Base-by-base conservation (phyloP, 1,284 basidiomycete genomes). In the Cutaneotrichosporon mucoides region DNA sequence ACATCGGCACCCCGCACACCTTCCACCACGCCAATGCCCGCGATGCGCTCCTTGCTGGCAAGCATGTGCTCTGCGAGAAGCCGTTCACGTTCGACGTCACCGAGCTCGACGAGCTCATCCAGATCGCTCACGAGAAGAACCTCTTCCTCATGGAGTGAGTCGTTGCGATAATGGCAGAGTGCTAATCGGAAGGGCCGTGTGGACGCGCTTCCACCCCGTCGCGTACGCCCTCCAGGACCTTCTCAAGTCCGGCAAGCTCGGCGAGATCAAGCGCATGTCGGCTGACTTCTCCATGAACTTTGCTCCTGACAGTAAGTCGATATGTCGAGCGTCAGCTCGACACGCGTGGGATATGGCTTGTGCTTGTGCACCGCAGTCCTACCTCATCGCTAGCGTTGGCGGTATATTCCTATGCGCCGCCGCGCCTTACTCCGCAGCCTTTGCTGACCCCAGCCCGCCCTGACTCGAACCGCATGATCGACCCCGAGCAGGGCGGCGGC, bases 41-140 rank as follows among this genome's bases (percentile, higher is more conserved):
- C 64, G 86, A 85, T 53, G 88, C 88, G 7, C 84, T 94, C 61
- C 82, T 85, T 57, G 88, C 87, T 1, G 86, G 86, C 53, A 96
- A 94, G 76, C 84, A 92, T 74, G 88, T 95, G 16, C 84, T 92
- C 15, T 89, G 89, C 77, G 91, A 94, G 79, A 92, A 92, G 66
- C 79, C 79, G 13, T 79, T 81, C 68, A 81, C 81, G 1, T 73
- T 83, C 57, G 81, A 81, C 57, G 65, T 78, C 2, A 68, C 68
- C 12, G 82, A 83, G 67, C 68, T 81, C 10, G 72, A 84, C 46
- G 84, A 86, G 53, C 81, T 95, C 37, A 77, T 90, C 24, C 76
- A 79, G 7, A 82, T 90, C 24, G 91, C 92, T 0, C 87, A 86
- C 72, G 83, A 88, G 73, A 81, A 87, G 66, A 83, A 85, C 11